Evolutionary conservation across 2,329 filamentous ascomycete genomes (phyloP).

Genomic region (Rachicladosporium sp.): DNA sequence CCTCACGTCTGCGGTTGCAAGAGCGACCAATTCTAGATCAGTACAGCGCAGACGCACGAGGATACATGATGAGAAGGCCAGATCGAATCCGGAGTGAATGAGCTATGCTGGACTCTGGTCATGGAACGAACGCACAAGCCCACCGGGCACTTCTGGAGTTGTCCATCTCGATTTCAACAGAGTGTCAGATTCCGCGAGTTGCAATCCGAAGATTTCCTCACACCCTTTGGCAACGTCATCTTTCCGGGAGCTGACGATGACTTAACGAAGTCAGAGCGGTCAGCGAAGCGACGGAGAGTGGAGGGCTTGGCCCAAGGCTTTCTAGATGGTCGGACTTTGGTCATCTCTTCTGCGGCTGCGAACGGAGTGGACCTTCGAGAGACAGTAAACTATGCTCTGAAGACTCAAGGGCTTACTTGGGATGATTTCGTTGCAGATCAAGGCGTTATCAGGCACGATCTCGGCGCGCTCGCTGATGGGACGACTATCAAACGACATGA

Average conservation of each 20-base stretch:
- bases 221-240: conserved; percentile 29
- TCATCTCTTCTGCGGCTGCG: conserved; percentile 44
- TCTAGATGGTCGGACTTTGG: conserved; percentile 42
- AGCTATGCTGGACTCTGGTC: neutral
- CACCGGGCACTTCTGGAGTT: conserved; percentile 18
- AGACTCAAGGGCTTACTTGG: conserved; percentile 3
- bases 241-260: conserved; percentile 48
- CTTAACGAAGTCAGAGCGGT: conserved; percentile 35
- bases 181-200: conserved; percentile 17
- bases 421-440: conserved; percentile 2
- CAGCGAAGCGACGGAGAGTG: conserved; percentile 43
- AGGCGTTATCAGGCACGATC: neutral
- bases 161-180: conserved; percentile 19
- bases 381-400: conserved; percentile 14
- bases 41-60: no score
- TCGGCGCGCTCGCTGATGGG: no score
- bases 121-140: conserved; percentile 21
- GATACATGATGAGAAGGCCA: neutral
- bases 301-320: conserved; percentile 49
- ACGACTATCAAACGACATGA: no score
- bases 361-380: conserved; percentile 3
- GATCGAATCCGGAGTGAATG: neutral
- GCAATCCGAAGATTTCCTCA: conserved; percentile 11
- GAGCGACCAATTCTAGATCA: no score
- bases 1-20: no score